Evolutionary conservation across 192 early-diverging fungal species (phyloP), one percentile per base, ranked within the genome.

Genomic region (Coemansia javaensis): DNA sequence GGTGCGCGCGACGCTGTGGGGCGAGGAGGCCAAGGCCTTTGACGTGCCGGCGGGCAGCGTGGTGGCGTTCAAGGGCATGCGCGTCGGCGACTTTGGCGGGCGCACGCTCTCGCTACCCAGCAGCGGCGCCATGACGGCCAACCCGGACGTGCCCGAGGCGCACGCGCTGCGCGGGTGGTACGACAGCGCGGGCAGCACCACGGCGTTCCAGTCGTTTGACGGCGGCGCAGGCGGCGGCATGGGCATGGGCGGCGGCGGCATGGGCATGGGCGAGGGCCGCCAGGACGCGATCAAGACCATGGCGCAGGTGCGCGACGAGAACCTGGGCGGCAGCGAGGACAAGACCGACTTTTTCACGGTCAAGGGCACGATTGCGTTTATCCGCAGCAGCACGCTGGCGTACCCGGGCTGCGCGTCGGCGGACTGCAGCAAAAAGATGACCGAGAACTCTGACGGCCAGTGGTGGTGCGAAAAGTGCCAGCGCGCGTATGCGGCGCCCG

Each of bases 391-490:
- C 15, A 82, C 63, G 13, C 39, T 84, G 40, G 76, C 66, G 27
- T 99, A 99, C 49, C 87, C 97, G 13, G 89, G 86, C 7, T 99
- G 97, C 62, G 87, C 85, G 8, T 71, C 62, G 1, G 62, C 69
- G 0, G 73, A 66, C 22, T 99, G 96, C 73, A 88, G 81, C 66
- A 98, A 97, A 64, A 99, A 97, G 80, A 82, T 94, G 20, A 77
- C 56, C 3, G 81, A 90, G 32, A 81, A 84, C 32, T 33, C 25
- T 21, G 60, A 51, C 8, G 70, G 66, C 34, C 69, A 74, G 22
- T 99, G 93, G 93, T 55, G 90, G 41, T 99, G 97, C 59, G 94
- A 94, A 46, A 93, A 91, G 57, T 96, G 93, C 61, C 66, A 87
- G 47, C 77, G 77, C 41, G 60, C 76, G 4, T 86, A 70, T 57